Conservation (phyloP, 1,284 basidiomycete genomes). For the Boletus sp. region DNA sequence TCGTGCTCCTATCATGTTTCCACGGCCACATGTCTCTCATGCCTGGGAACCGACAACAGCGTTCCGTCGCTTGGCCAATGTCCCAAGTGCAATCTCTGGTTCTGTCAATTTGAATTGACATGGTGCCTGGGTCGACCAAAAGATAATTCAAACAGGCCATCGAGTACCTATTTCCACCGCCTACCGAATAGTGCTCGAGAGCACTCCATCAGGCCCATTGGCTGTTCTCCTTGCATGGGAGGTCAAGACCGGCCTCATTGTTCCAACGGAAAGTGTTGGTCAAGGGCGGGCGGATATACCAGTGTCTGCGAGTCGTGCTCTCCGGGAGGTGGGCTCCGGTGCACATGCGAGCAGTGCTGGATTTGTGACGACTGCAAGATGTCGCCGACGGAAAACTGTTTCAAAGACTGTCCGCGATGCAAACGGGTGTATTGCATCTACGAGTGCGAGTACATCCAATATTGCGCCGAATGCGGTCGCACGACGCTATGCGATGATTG, state of each 20-base stretch:
- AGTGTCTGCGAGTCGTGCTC: slow-evolving; percentile 20
- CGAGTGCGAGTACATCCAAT: slow-evolving; percentile 24
- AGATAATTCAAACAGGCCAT: background rate
- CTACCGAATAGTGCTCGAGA: slow-evolving; percentile 8
- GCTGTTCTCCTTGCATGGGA: slow-evolving; percentile 12
- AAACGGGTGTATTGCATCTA: slow-evolving; percentile 14
- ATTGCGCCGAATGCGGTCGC: slow-evolving; percentile 18
- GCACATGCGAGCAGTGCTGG: slow-evolving; percentile 21
- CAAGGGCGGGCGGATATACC: slow-evolving; percentile 9
- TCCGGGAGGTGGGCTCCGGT: slow-evolving; percentile 19
- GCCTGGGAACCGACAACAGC: slow-evolving; percentile 6
- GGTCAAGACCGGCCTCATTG: slow-evolving; percentile 13
- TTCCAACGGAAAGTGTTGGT: slow-evolving; percentile 22
- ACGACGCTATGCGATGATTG: slow-evolving; percentile 24
- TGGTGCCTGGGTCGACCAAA: slow-evolving; percentile 24
- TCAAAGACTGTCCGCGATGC: slow-evolving; percentile 20
- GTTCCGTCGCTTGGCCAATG: slow-evolving; percentile 24
- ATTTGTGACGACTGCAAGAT: slow-evolving; percentile 24
- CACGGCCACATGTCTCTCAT: slow-evolving; percentile 11
- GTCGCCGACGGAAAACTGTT: slow-evolving; percentile 3
- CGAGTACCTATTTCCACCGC: background rate
- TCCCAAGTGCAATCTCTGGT: slow-evolving; percentile 21
- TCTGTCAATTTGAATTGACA: slow-evolving; percentile 22
- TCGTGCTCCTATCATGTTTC: slow-evolving; percentile 18
- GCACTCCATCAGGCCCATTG: slow-evolving; percentile 15